Evolutionary conservation across 108 stramenopile species (phyloP), one percentile per base, ranked within the genome.

Genomic region (Skeletonema tropicum): DNA sequence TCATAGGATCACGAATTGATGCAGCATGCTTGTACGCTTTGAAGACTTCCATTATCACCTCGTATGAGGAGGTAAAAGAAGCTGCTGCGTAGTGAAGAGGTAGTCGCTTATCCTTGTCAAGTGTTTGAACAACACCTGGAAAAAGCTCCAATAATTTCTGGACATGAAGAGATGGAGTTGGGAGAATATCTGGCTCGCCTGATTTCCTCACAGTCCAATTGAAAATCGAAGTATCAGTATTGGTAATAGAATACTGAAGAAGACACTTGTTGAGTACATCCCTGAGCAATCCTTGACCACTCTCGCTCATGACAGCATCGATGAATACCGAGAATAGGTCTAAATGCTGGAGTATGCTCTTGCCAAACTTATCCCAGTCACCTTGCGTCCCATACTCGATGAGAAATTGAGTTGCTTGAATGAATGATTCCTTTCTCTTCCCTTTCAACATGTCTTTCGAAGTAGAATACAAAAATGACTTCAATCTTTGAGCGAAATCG

Each of bases 221-320:
- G 3, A 19, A 5, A 5, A 49, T n/a, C n/a, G n/a, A n/a, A n/a
- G n/a, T n/a, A n/a, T n/a, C n/a, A n/a, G n/a, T n/a, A n/a, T n/a
- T n/a, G n/a, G 48, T 49, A 5, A 49, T 49, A 6, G 60, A 61
- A 21, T 36, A 35, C 14, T 61, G 60, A 14, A 61, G 35, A n/a
- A 61, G 60, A 25, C 60, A 61, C 36, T 61, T 61, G 60, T 61
- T 61, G 3, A 61, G 60, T 31, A 61, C n/a, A 8, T 61, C 60
- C 4, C n/a, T 29, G 0, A 61, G 48, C n/a, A 49, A 19, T 19
- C 3, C 48, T 49, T 17, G 17, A 19, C 48, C 48, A 12, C 48
- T 49, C 3, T 6, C n/a, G 48, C 3, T 17, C 48, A 49, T 6
- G 48, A 49, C 19, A 12, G 48, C 48, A 17, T 49, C 12, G 17